A percentile compares a stretch with the other conserved stretches of the same genome.
phyloP scores from a whole-genome alignment of 345 rosid genomes.

The Eucalyptus sp. region DNA sequence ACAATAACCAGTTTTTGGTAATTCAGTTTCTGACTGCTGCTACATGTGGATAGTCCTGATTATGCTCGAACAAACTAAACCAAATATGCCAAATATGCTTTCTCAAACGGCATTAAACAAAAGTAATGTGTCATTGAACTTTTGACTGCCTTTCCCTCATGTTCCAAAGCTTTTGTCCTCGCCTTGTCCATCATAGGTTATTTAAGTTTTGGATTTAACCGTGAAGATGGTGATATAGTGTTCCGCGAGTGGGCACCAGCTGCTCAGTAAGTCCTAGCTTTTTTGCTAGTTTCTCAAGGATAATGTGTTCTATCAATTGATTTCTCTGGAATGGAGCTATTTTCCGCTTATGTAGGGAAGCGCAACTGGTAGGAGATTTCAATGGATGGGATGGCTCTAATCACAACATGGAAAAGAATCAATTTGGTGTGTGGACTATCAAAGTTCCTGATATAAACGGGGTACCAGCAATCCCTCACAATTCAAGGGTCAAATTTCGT shows the following conservation, averaged over 20 bases:
- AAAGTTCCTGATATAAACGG: slow-evolving; percentile 45
- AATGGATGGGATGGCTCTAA: slow-evolving; percentile 76
- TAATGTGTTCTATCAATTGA: not conserved
- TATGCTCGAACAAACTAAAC: not conserved
- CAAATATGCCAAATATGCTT: not conserved
- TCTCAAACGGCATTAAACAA: not conserved
- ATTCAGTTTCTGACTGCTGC: not conserved
- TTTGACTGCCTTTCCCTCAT: not conserved
- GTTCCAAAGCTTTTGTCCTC: not conserved
- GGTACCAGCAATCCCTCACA: slow-evolving; percentile 56
- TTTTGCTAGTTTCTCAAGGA: not conserved
- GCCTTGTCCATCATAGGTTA: slow-evolving; percentile 35
- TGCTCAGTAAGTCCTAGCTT: slow-evolving; percentile 40
- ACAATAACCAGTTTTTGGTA: not conserved
- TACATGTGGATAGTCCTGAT: not conserved
- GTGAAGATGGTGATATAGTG: slow-evolving; percentile 46
- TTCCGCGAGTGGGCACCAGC: slow-evolving; percentile 88
- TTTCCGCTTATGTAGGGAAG: slow-evolving; percentile 40
- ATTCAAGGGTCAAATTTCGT: slow-evolving; percentile 59
- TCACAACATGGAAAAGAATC: slow-evolving; percentile 60
- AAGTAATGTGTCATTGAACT: not conserved
- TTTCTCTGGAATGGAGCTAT: not conserved
- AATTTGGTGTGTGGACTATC: slow-evolving; percentile 74
- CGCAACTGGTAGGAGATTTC: slow-evolving; percentile 65
- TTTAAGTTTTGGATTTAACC: slow-evolving; percentile 55